Base-by-base conservation (phyloP, 345 rosid species). In the Crucihimalaya himalaica region DNA sequence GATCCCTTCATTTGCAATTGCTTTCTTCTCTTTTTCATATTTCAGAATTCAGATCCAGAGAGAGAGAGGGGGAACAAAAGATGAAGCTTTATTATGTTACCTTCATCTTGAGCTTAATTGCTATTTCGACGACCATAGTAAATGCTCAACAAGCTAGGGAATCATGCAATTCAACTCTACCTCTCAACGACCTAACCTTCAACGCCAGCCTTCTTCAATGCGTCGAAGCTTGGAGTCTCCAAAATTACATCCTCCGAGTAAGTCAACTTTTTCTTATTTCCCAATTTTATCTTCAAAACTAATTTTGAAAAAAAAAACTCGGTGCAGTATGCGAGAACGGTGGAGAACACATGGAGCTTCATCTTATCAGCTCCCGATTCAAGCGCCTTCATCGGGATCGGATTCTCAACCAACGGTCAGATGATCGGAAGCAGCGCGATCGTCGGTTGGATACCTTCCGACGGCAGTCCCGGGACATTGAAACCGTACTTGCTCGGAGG, bases 391-490 rank as follows among this genome's bases (percentile, higher is more conserved):
- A 47, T 89, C 8, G 98, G 82, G 3, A 84, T 91, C 40, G 98
- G 97, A 43, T 93, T 93, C 76, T 93, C 98, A 4, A 68, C 66
- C 68, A 58, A 56, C 58, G 91, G 88, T 1, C 4, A 4, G 25
- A 93, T 93, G 98, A 80, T 79, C 12, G 92, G 97, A 19, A 82
- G 92, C 1, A 91, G 92, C 50, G 96, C 98, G 0, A 46, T 91
- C 66, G 96, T 89, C 5, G 98, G 96, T 5, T 93, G 96, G 97
- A 3, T 87, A 25, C 78, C 93, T 8, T 4, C 75, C 0, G 76
- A 57, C 39, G 83, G 84, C 5, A 5, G 10, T 6, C 11, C 13
- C 2, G 66, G 79, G 6, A 32, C 4, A 1, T 72, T 78, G 2
- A 86, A 89, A 73, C 89, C 45, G 70, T 93, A 91, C 18, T 66